phyloP scores from a whole-genome alignment of 2,329 filamentous ascomycete genomes.

The Penicillium sp. region DNA sequence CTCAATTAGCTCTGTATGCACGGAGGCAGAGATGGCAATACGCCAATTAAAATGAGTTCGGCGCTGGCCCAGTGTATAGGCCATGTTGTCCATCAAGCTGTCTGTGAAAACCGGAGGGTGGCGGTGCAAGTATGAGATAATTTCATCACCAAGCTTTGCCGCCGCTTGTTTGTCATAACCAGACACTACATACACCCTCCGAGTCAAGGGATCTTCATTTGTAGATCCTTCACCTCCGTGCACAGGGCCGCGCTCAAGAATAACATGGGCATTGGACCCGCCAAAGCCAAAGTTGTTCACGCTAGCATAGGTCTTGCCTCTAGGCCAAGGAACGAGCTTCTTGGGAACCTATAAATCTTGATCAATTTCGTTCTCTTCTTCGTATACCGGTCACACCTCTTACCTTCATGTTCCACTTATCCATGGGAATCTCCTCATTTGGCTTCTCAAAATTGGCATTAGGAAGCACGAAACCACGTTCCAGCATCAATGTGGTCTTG shows the following conservation, averaged over 20 bases:
- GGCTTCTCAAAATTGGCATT: slow-evolving; percentile 26
- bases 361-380: not conserved
- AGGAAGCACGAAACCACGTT: slow-evolving; percentile 29
- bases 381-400: too few species aligned
- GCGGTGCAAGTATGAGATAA: slow-evolving; percentile 18
- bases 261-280: slow-evolving; percentile 35
- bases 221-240: slow-evolving; percentile 15
- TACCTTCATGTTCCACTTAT: slow-evolving; percentile 29
- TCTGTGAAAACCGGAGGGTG: slow-evolving; percentile 18
- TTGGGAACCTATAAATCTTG: slow-evolving; percentile 16
- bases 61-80: slow-evolving; percentile 24
- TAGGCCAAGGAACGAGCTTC: slow-evolving; percentile 28
- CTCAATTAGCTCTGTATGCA: slow-evolving; percentile 13
- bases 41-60: slow-evolving; percentile 23
- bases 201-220: slow-evolving; percentile 13
- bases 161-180: slow-evolving; percentile 20
- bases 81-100: slow-evolving; percentile 20
- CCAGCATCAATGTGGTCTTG: slow-evolving; percentile 27
- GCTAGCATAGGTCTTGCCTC: slow-evolving; percentile 22
- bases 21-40: slow-evolving; percentile 16
- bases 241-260: slow-evolving; percentile 26
- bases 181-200: slow-evolving; percentile 19
- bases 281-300: slow-evolving; percentile 40
- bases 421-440: slow-evolving; percentile 26
- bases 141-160: slow-evolving; percentile 10